Percentiles rank a stretch among this genome's conserved stretches.
phyloP scores from a whole-genome alignment of 495 filamentous ascomycete species.

The Penicillium pancosmium region DNA sequence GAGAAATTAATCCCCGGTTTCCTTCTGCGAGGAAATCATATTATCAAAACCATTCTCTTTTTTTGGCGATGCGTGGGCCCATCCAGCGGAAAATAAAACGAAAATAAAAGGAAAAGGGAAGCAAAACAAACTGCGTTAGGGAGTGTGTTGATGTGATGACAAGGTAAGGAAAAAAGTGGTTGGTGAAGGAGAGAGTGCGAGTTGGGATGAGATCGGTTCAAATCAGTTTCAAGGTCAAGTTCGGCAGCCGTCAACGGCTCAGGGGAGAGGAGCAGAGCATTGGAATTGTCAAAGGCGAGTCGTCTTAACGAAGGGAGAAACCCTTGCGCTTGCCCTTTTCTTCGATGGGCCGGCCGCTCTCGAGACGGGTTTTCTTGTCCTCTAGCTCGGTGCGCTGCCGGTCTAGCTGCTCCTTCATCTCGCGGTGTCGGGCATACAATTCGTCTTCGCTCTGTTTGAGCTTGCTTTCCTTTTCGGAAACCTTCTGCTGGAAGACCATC shows the following conservation, averaged over 20 bases:
- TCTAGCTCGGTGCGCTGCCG: slow-evolving; percentile 91
- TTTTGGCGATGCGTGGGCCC: slow-evolving; percentile 34
- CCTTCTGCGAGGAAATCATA: slow-evolving; percentile 19
- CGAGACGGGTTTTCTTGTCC: slow-evolving; percentile 93
- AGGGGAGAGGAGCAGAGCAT: slow-evolving; percentile 11
- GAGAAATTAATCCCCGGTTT: not conserved
- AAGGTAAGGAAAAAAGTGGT: slow-evolving; percentile 36
- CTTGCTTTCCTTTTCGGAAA: slow-evolving; percentile 98
- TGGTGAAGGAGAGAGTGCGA: slow-evolving; percentile 31
- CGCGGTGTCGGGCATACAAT: slow-evolving; percentile 92
- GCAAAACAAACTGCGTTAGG: slow-evolving; percentile 30
- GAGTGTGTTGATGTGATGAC: slow-evolving; percentile 40
- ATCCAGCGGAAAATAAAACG: slow-evolving; percentile 34
- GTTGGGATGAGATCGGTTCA: slow-evolving; percentile 25
- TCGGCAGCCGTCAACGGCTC: slow-evolving; percentile 34
- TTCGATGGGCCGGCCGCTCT: slow-evolving; percentile 92
- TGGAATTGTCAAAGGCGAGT: not conserved
- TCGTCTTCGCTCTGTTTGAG: slow-evolving; percentile 99
- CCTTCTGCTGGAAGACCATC: slow-evolving; percentile 99
- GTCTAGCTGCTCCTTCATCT: slow-evolving; percentile 99
- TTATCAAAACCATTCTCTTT: slow-evolving; percentile 39
- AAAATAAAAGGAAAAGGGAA: slow-evolving; percentile 21
- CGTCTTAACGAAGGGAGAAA: slow-evolving; percentile 87
- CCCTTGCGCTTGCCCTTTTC: slow-evolving; percentile 94
- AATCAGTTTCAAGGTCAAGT: slow-evolving; percentile 16